Conservation (phyloP, 306 rosid species). For the Fragaria vesca region DNA sequence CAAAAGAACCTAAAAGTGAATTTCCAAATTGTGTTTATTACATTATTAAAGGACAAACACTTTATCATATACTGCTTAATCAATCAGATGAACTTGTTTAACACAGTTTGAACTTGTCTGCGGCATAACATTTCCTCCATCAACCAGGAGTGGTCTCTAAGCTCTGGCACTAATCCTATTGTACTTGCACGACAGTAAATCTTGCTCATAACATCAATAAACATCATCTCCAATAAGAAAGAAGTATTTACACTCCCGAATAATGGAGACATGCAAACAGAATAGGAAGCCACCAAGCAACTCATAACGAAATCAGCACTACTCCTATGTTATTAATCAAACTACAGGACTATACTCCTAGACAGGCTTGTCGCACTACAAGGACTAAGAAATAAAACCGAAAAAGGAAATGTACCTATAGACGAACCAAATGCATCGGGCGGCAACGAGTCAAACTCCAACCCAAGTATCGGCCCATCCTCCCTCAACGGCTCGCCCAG, state of each 20-base stretch:
- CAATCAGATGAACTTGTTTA: background rate
- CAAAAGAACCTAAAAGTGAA: background rate
- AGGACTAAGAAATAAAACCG: background rate
- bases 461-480: conserved; percentile 73
- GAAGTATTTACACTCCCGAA: background rate
- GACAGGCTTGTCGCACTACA: background rate
- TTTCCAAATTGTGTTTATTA: background rate
- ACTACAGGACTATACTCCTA: background rate
- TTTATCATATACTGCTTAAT: background rate
- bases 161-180: background rate
- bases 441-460: conserved; percentile 79
- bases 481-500: conserved; percentile 63
- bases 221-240: background rate
- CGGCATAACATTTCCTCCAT: background rate
- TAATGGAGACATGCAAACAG: background rate
- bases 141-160: background rate
- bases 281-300: background rate
- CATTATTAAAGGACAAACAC: background rate
- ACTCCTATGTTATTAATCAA: background rate
- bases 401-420: conserved; percentile 46
- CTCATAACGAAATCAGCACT: background rate
- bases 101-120: background rate
- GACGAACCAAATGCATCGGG: conserved; percentile 73
- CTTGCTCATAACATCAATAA: background rate
- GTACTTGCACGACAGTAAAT: background rate